phyloP scores from a whole-genome alignment of 1,284 basidiomycete species.

The Somion occarium region DNA sequence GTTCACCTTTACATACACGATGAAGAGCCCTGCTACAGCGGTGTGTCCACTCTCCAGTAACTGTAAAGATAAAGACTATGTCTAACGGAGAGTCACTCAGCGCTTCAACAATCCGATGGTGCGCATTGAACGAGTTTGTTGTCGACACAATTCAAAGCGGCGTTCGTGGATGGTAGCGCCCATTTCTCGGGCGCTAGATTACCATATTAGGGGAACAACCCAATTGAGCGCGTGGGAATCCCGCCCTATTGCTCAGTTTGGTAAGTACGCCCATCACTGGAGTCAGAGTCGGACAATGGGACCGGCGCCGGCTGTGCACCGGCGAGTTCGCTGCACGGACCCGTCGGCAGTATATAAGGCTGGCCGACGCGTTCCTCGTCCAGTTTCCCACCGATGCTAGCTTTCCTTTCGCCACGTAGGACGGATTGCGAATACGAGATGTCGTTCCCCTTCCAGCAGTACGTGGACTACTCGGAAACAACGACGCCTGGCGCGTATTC shows the following conservation, averaged over 20 bases:
- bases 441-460: conserved; percentile 7
- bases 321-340: background rate
- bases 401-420: conserved; percentile 1
- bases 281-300: conserved; percentile 3
- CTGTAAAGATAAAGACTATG: no score
- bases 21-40: no score
- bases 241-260: background rate
- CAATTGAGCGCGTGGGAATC: background rate
- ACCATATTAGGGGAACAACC: background rate
- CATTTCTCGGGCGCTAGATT: background rate
- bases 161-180: no score
- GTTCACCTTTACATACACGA: no score
- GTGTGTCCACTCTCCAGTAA: no score
- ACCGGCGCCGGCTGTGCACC: no score
- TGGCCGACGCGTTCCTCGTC: conserved; percentile 1
- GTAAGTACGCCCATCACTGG: background rate
- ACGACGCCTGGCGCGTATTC: background rate
- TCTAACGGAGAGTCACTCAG: no score
- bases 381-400: background rate
- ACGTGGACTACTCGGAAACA: conserved; percentile 5
- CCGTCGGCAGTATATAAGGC: conserved; percentile 5
- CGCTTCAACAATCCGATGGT: no score
- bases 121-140: no score
- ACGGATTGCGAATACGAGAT: conserved; percentile 2
- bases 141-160: no score